These are phyloP conservation scores for Dictyostelium intermedium DNA, from an alignment of 78 protist genomes.

Conservation along the genomic window DNA sequence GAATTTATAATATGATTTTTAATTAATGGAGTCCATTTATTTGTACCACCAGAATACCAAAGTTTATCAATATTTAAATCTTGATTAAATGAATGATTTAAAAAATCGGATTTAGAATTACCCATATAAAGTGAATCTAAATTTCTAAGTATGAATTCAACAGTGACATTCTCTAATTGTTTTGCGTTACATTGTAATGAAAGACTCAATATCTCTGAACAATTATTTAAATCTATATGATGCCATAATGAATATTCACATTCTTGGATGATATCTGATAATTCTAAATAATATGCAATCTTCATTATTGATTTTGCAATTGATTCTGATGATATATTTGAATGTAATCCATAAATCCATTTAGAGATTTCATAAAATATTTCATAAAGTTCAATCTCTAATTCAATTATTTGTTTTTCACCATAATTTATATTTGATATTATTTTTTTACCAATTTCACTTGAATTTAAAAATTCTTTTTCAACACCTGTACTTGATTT, in stretches of 20 bases:
- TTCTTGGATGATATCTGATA: background rate
- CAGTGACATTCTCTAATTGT: constrained; percentile 10
- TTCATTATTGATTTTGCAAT: background rate
- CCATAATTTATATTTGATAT: background rate
- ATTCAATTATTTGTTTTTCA: background rate
- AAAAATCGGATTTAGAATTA: background rate
- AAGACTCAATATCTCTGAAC: constrained; percentile 17
- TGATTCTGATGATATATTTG: background rate
- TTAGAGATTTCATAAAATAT: constrained; percentile 5
- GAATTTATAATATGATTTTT: background rate
- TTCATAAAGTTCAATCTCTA: background rate
- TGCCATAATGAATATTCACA: constrained; percentile 67
- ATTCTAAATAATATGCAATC: background rate
- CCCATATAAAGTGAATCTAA: constrained; percentile 11
- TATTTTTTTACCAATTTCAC: background rate
- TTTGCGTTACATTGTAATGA: constrained; percentile 1
- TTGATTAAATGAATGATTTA: constrained; percentile 2
- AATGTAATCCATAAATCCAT: constrained; percentile 24
- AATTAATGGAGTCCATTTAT: constrained; percentile 9
- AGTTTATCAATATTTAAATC: background rate
- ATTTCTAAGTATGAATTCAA: constrained; percentile 41
- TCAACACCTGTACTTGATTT: background rate
- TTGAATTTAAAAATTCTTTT: background rate
- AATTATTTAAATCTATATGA: constrained; percentile 37
- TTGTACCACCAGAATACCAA: constrained; percentile 27